These are phyloP conservation scores for Coriolopsis trogii DNA, from an alignment of 1,284 basidiomycete genomes.

Conservation along the genomic window DNA sequence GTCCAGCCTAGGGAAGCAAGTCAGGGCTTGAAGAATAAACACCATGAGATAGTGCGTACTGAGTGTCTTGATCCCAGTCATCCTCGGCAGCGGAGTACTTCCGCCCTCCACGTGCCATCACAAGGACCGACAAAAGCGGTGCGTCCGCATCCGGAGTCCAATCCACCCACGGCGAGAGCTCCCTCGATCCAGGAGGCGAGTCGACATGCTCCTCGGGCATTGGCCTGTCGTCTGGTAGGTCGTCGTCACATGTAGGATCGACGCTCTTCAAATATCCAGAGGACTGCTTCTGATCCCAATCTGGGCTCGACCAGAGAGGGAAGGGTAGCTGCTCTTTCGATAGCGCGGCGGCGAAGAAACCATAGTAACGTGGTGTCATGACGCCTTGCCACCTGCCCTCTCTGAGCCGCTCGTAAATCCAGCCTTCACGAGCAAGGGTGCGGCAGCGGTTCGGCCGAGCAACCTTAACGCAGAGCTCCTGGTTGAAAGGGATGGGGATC, in stretches of 20 bases:
- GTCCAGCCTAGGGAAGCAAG: not conserved
- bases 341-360: not conserved
- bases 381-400: not conserved
- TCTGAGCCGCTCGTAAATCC: not conserved
- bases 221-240: not conserved
- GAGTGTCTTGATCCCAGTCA: not conserved
- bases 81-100: not conserved
- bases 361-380: not conserved
- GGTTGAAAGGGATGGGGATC: not conserved
- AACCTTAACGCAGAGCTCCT: not conserved
- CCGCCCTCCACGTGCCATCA: not conserved
- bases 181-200: not conserved
- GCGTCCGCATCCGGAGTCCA: not conserved
- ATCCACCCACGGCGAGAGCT: not conserved
- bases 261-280: not conserved
- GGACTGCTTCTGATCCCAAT: not conserved
- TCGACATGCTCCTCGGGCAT: not conserved
- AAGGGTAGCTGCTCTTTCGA: not conserved
- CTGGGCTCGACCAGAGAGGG: not conserved
- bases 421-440: not conserved
- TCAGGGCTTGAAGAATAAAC: not conserved
- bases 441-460: not conserved
- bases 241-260: not conserved
- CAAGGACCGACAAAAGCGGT: constrained; percentile 1
- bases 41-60: not conserved